Evolutionary conservation across 352 stramenopile species (phyloP).

Genomic region (Globisporangium megalacanthum): DNA sequence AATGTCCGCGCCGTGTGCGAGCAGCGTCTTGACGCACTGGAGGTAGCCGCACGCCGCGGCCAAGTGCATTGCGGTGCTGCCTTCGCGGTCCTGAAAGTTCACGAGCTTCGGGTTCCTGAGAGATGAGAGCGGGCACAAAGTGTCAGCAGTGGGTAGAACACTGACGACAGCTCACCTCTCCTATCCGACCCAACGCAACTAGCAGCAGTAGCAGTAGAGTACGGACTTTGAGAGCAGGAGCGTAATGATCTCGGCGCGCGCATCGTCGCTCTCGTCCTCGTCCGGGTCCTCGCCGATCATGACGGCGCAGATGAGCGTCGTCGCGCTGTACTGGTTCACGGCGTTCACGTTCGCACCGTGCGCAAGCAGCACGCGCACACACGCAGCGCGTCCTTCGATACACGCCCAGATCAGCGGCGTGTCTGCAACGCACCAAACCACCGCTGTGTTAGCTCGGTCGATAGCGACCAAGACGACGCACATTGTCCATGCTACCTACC

Average conservation of each 20-base stretch:
- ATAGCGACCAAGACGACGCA: too few species aligned
- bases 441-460: too few species aligned
- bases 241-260: constrained; percentile 49
- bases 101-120: constrained; percentile 51
- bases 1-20: constrained; percentile 61
- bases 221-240: constrained; percentile 49
- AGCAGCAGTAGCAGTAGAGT: not conserved
- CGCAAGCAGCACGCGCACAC: constrained; percentile 59
- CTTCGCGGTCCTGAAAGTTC: constrained; percentile 80
- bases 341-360: constrained; percentile 59
- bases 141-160: not conserved
- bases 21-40: constrained; percentile 60
- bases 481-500: constrained; percentile 11
- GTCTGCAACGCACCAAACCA: constrained; percentile 22
- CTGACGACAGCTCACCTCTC: not conserved
- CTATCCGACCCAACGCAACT: not conserved
- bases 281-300: constrained; percentile 77
- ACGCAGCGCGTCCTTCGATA: constrained; percentile 63
- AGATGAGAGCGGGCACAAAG: not conserved
- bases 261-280: constrained; percentile 39
- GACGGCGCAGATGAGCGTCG: constrained; percentile 64
- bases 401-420: constrained; percentile 80
- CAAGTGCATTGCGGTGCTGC: constrained; percentile 80
- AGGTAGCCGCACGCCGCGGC: constrained; percentile 69
- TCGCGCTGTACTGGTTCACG: constrained; percentile 66